Base-by-base conservation (phyloP, 139 green algal genomes). In the Zygnema circumcarinatum region DNA sequence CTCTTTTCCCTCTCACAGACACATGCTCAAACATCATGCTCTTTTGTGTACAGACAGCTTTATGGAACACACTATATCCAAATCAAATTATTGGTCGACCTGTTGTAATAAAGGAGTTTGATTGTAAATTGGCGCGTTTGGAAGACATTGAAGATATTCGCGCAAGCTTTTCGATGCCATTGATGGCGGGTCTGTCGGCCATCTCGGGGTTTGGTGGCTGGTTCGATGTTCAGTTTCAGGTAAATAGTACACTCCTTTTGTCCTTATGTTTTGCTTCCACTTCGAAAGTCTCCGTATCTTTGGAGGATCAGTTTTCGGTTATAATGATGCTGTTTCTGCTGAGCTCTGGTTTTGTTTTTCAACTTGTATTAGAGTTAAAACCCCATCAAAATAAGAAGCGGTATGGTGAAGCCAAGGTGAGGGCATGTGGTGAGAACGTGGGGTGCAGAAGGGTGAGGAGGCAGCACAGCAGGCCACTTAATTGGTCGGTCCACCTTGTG, bases 211-310 rank as follows among this genome's bases (percentile, higher is more conserved):
- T 98, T 78, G 95, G 87, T 68, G 96, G 96, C 76, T 98, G 92
- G 84, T 98, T 98, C 85, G 96, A 98, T 88, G 94, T 96, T 1
- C 75, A 90, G 20, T 98, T 98, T 29, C 52, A 69, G 85, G 85
- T 88, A 29, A 90, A 2, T 32, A 42, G 29, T 56, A 74, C 38
- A 32, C 39, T 75, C 20, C 20, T 36, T 35, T 11, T 33, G 2
- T 74, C 52, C 76, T 38, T 81, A 25, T 85, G 22, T 2, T 85
- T 80, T 29, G 31, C 73, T 80, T 80, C 22, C 25, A 25, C 22
- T 22, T 80, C 22, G 31, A 25, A n/a, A 69, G 42, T 80, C 25
- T 25, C 31, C 22, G 31, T n/a, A 25, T n/a, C 67, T 80, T 69
- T n/a, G n/a, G n/a, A n/a, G n/a, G n/a, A 56, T 32, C 33, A 75